These are phyloP conservation scores for Alnus rubra DNA, from an alignment of 306 rosid genomes.

Conservation along the genomic window DNA sequence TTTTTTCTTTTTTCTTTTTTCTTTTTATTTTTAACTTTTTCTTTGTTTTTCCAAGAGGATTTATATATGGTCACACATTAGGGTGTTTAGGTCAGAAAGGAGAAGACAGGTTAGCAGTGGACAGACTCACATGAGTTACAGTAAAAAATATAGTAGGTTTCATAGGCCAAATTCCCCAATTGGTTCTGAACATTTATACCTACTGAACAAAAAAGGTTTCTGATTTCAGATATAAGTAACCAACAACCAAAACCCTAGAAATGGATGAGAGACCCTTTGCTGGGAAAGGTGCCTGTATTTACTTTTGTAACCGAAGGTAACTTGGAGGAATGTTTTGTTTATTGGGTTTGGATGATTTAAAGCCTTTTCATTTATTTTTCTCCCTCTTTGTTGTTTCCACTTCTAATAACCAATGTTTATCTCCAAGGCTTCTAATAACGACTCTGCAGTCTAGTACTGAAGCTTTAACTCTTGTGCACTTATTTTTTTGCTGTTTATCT, in stretches of 20 bases:
- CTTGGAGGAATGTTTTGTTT: not conserved
- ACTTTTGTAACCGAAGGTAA: not conserved
- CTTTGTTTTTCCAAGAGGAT: not conserved
- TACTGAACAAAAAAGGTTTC: not conserved
- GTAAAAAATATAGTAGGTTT: not conserved
- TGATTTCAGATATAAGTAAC: not conserved
- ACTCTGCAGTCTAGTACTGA: not conserved
- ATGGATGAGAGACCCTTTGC: slow-evolving; percentile 16
- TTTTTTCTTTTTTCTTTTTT: not conserved
- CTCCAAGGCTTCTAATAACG: not conserved
- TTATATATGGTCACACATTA: not conserved
- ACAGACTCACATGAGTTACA: slow-evolving; percentile 34
- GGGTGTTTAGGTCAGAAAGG: not conserved
- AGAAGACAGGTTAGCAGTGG: slow-evolving; percentile 6
- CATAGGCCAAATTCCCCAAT: slow-evolving; percentile 6
- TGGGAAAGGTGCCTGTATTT: slow-evolving; percentile 8
- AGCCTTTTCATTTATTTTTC: not conserved
- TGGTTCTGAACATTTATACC: not conserved
- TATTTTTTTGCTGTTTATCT: too few relatives aligned
- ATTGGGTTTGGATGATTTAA: not conserved
- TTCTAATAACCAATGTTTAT: not conserved
- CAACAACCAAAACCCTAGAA: slow-evolving; percentile 22
- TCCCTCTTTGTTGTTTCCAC: not conserved
- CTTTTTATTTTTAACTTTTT: not conserved
- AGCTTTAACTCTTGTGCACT: not conserved